These are phyloP conservation scores for Lactifluus volemus DNA, from an alignment of 768 basidiomycete species.

Conservation along the genomic window DNA sequence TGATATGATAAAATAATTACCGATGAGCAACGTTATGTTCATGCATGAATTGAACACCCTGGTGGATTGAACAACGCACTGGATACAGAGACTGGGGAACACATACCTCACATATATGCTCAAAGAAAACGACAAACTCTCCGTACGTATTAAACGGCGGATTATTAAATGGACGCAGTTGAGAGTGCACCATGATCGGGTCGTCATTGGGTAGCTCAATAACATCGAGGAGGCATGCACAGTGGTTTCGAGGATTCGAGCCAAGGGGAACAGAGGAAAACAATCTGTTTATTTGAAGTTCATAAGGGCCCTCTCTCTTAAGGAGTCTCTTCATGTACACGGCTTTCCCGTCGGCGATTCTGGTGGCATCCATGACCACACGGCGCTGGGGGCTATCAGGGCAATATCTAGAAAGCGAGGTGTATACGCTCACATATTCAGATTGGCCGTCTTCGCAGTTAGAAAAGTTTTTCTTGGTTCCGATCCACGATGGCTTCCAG, in stretches of 20 bases:
- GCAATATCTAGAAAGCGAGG: background rate
- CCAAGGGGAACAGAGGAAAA: constrained; percentile 16
- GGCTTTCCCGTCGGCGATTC: constrained; percentile 3
- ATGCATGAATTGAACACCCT: constrained; percentile 15
- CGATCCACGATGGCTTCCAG: constrained; percentile 6
- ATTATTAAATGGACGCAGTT: constrained; percentile 22
- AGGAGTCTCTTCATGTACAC: constrained; percentile 12
- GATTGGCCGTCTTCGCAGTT: constrained; percentile 9
- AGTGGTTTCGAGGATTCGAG: constrained; percentile 25
- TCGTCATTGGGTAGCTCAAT: constrained; percentile 18
- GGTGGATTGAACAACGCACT: background rate
- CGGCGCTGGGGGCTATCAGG: background rate
- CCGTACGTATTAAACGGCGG: constrained; percentile 29
- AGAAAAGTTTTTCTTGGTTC: background rate
- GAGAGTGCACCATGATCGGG: constrained; percentile 28
- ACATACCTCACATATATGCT: constrained; percentile 31
- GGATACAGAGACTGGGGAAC: background rate
- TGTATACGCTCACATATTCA: background rate
- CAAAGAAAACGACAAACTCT: constrained; percentile 28
- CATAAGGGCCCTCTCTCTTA: background rate
- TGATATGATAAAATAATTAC: background rate
- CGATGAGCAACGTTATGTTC: constrained; percentile 13
- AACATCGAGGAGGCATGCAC: constrained; percentile 22
- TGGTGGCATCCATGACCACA: constrained; percentile 10
- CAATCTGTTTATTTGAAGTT: constrained; percentile 3